Evolutionary conservation across 805 yeast genomes (phyloP).

Genomic region (Teunomyces gatunensis): DNA sequence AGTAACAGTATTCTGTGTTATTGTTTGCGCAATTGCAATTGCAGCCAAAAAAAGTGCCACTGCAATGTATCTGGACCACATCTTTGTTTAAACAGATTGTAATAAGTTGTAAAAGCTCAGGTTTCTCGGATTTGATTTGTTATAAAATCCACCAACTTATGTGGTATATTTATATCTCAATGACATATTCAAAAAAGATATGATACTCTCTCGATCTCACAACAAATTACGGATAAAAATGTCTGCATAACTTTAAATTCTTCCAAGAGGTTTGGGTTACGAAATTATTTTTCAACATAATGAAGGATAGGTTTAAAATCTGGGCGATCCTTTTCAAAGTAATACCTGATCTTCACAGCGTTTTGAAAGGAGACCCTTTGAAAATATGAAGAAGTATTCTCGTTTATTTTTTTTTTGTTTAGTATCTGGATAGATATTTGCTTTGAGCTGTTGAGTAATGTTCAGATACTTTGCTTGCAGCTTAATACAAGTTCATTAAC

Average conservation of each 20-base stretch:
- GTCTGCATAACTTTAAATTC: background rate
- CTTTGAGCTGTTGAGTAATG: too few species aligned
- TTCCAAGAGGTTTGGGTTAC: background rate
- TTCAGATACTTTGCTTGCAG: too few species aligned
- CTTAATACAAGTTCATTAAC: too few species aligned
- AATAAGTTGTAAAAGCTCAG: background rate
- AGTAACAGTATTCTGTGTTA: conserved; percentile 15
- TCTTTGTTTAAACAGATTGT: background rate
- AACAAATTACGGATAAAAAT: background rate
- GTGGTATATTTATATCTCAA: background rate
- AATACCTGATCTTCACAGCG: too few species aligned
- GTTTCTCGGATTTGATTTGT: background rate
- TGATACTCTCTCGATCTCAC: background rate
- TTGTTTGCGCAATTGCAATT: conserved; percentile 1
- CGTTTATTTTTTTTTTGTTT: too few species aligned
- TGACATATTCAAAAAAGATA: background rate
- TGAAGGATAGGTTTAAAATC: background rate
- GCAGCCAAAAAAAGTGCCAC: conserved; percentile 1
- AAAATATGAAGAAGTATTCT: too few species aligned
- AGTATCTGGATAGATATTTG: too few species aligned
- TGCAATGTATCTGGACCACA: conserved; percentile 2
- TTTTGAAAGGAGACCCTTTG: too few species aligned
- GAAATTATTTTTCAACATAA: background rate
- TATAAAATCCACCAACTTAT: background rate
- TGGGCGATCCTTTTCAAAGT: background rate